Evolutionary conservation across 1,284 basidiomycete genomes (phyloP), one percentile per base, ranked within the genome.

Genomic region (Leccinum solheimii): DNA sequence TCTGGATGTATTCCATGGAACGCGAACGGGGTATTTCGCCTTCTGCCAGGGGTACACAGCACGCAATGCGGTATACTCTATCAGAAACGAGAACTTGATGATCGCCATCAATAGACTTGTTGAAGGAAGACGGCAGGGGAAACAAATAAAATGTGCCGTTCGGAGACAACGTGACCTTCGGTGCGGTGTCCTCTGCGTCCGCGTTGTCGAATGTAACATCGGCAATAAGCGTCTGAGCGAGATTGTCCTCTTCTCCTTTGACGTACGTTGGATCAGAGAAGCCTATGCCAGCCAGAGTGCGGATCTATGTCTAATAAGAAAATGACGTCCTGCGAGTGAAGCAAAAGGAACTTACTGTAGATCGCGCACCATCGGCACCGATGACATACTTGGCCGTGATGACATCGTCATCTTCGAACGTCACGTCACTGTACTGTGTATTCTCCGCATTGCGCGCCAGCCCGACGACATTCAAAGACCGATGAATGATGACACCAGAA

Each of bases 401-500:
- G 10, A 75, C 69, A 56, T 77, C 75, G 1, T 83, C 83, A 40
- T 79, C 77, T 32, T 85, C 83, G 62, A 87, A 85, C 0, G 67
- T 59, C 3, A 83, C 83, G 27, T 81, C 75, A 1, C 60, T 73
- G 21, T 80, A 30, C 16, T 53, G 59, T 53, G 66, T 13, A 43
- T 73, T 64, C 2, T 64, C 61, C 4, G 64, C 30, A 14, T 70
- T 69, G n/a, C 65, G 68, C 54, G 68, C 72, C 57, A 81, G 58
- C 7, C 75, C 75, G 6, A 74, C 57, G 2, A 67, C 72, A n/a
- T 32, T 68, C 1, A 62, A 30, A 19, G 75, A 69, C 5, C 75
- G 62, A 40, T 72, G 58, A 0, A 75, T 59, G 1, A 55, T 50
- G 6, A 68, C 61, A 3, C 67, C 68, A 3, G 62, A 72, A 57